These are phyloP conservation scores for Cyclotella sp. DNA, from an alignment of 108 stramenopile genomes.

Conservation along the genomic window DNA sequence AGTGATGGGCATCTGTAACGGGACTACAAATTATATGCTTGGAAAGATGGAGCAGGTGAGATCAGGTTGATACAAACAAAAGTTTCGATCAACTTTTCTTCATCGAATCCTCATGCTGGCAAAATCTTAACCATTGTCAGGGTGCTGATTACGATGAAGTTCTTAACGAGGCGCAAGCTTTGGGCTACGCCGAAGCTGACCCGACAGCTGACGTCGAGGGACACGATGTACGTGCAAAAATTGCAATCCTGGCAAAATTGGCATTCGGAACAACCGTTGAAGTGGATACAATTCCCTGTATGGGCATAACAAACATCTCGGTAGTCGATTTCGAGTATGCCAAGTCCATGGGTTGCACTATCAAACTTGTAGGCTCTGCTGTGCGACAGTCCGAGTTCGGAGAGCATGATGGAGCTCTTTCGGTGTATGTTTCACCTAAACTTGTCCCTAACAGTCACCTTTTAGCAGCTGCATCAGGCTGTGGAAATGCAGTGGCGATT, in stretches of 20 bases:
- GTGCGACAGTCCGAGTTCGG: slow-evolving; percentile 60
- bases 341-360: slow-evolving; percentile 81
- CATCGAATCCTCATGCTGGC: not conserved
- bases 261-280: slow-evolving; percentile 86
- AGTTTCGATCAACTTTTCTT: not conserved
- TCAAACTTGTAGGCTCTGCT: slow-evolving; percentile 94
- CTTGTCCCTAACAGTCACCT: slow-evolving; percentile 74
- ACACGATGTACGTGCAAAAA: slow-evolving; percentile 92
- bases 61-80: not conserved
- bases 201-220: slow-evolving; percentile 92
- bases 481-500: slow-evolving; percentile 83
- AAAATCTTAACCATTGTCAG: not conserved
- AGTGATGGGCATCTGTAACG: slow-evolving; percentile 83
- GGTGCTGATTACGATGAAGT: slow-evolving; percentile 69
- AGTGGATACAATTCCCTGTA: slow-evolving; percentile 70
- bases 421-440: slow-evolving; percentile 85
- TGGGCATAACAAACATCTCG: slow-evolving; percentile 80
- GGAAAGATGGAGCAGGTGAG: slow-evolving; percentile 65
- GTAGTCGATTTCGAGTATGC: slow-evolving; percentile 89
- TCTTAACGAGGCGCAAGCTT: slow-evolving; percentile 77
- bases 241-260: slow-evolving; percentile 87
- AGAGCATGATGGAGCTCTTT: slow-evolving; percentile 69
- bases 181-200: slow-evolving; percentile 85
- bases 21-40: slow-evolving; percentile 90
- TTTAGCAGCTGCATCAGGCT: slow-evolving; percentile 68